Evolutionary conservation across 2,329 filamentous ascomycete species (phyloP), one percentile per base, ranked within the genome.

Genomic region (Apiospora hydei): DNA sequence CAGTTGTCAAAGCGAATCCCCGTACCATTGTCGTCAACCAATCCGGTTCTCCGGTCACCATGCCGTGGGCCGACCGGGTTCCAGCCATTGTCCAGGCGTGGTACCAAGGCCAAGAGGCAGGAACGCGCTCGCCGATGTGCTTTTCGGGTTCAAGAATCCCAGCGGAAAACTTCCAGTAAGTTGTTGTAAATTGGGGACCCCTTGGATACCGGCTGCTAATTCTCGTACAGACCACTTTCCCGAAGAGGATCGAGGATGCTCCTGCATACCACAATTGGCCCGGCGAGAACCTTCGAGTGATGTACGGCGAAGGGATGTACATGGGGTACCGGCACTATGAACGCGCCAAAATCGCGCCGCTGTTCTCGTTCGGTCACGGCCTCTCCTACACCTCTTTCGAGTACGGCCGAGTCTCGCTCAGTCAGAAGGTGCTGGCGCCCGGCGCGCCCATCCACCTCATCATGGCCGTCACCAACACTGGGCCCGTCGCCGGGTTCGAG

Each of bases 261-360:
- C 92, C 92, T 0, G 90, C 92, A 0, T 93, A 89, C 82, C 88
- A 91, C 80, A 94, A 92, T 80, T 94, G 91, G 89, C 91, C 91
- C 0, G 91, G 91, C 69, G 92, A 94, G 82, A 91, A 93, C 78
- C 81, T 88, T 67, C 87, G 89, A 75, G 90, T 92, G 0, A 80
- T 91, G 1, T 94, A 94, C 78, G 91, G 91, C 70, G 93, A 95
- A 80, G 92, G 91, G 18, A 82, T 94, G 16, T 93, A 90, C 81
- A 88, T 94, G 71, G 93, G 93, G 2, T 94, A 95, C 81, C 84
- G 89, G 24, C 91, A 93, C 81, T 94, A 93, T 80, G 92, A 95
- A 77, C 88, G 88, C 26, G 83, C 85, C 16, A 84, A 85, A 38
- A 86, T 91, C 69, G 82, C 85, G 6, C 90, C 91, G 0, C 84